Percentiles rank a stretch among this genome's conserved stretches.
These are phyloP conservation scores for Gloeophyllum trabeum DNA, from an alignment of 768 basidiomycete genomes.

Conservation along the genomic window DNA sequence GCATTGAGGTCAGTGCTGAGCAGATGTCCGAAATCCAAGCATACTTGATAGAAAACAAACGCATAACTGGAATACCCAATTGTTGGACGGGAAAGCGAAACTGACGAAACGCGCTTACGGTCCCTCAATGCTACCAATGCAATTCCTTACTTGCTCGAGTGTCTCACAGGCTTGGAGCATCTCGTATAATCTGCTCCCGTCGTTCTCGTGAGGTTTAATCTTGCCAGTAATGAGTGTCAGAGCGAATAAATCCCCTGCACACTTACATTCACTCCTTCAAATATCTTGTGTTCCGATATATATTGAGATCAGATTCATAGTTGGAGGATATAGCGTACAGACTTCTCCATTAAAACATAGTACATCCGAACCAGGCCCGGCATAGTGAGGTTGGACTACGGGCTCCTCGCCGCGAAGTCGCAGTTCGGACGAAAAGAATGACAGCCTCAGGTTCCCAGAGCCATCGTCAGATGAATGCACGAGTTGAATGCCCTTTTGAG, in stretches of 20 bases:
- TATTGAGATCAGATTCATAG: background rate
- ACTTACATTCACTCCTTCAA: conserved; percentile 68
- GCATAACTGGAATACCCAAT: conserved; percentile 61
- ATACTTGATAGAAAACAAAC: conserved; percentile 67
- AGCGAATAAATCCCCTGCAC: too few species aligned
- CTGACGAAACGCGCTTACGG: conserved; percentile 54
- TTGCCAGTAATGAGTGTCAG: too few species aligned
- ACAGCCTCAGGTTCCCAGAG: conserved; percentile 15
- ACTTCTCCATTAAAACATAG: conserved; percentile 89
- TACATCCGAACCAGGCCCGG: conserved; percentile 34
- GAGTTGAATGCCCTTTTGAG: conserved; percentile 30
- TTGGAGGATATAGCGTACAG: conserved; percentile 5
- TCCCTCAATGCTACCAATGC: conserved; percentile 62
- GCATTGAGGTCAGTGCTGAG: conserved; percentile 4
- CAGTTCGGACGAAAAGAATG: conserved; percentile 69
- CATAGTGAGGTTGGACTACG: conserved; percentile 57
- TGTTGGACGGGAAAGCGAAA: too few species aligned
- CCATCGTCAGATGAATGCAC: conserved; percentile 10
- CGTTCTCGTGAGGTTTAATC: conserved; percentile 57
- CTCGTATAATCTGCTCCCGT: conserved; percentile 45
- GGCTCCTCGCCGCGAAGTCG: conserved; percentile 48
- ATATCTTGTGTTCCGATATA: conserved; percentile 31
- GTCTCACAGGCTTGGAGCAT: conserved; percentile 13
- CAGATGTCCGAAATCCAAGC: too few species aligned
- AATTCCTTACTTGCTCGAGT: conserved; percentile 30